phyloP scores from a whole-genome alignment of 2,329 filamentous ascomycete genomes.

The Triangularia setosa region DNA sequence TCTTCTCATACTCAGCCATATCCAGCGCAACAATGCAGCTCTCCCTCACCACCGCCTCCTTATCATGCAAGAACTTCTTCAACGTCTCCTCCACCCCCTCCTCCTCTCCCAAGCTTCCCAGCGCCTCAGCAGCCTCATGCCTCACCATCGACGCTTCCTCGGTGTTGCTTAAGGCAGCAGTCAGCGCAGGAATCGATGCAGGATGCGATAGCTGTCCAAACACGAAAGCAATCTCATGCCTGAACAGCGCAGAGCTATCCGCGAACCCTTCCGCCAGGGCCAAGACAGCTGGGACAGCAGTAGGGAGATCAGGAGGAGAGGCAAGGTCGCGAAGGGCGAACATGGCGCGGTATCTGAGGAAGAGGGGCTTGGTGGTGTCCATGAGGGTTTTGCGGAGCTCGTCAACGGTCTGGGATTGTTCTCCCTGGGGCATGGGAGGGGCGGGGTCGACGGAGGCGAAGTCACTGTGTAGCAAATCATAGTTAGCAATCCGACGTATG shows the following conservation, averaged over 20 bases:
- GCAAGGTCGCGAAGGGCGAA: slow-evolving; percentile 93
- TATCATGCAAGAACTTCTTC: slow-evolving; percentile 79
- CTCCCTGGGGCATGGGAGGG: slow-evolving; percentile 74
- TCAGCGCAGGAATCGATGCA: slow-evolving; percentile 89
- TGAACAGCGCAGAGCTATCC: slow-evolving; percentile 87
- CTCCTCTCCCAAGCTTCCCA: slow-evolving; percentile 90
- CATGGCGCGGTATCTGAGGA: slow-evolving; percentile 95
- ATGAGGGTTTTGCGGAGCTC: slow-evolving; percentile 74
- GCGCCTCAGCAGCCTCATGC: slow-evolving; percentile 93
- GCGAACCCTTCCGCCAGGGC: slow-evolving; percentile 81
- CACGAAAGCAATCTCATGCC: slow-evolving; percentile 97
- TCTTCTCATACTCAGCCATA: slow-evolving; percentile 96
- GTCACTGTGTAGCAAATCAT: slow-evolving; percentile 54
- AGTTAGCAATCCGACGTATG: neutral
- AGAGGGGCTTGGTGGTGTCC: slow-evolving; percentile 74
- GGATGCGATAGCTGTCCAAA: slow-evolving; percentile 96
- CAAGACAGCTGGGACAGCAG: slow-evolving; percentile 79
- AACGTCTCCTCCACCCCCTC: slow-evolving; percentile 86
- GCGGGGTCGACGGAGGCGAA: slow-evolving; percentile 96
- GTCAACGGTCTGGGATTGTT: slow-evolving; percentile 64
- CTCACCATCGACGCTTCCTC: slow-evolving; percentile 93
- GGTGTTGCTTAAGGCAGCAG: slow-evolving; percentile 69
- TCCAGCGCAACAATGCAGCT: slow-evolving; percentile 93
- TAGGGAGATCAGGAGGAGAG: slow-evolving; percentile 86
- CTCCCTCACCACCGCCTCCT: slow-evolving; percentile 89